Evolutionary conservation across 257 asterid genomes (phyloP).

Genomic region (Solanum pinnatisectum): DNA sequence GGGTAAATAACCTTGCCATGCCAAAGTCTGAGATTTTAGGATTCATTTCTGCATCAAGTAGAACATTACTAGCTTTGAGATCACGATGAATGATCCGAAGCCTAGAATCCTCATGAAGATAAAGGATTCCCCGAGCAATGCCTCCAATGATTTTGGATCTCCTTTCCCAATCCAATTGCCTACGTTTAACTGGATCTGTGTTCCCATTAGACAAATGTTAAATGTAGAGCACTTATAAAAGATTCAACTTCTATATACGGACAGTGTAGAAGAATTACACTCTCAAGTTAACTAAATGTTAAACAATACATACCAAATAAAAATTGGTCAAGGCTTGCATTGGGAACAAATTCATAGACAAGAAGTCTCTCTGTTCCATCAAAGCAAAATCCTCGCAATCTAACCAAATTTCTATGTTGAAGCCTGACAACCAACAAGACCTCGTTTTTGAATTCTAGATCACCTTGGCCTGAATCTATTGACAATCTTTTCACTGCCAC

Average conservation of each 20-base stretch:
- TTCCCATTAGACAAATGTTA: neutral
- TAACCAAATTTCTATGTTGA: neutral
- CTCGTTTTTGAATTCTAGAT: neutral
- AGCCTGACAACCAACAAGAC: neutral
- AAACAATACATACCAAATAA: slow-evolving; percentile 12
- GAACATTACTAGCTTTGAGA: neutral
- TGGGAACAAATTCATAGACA: slow-evolving; percentile 17
- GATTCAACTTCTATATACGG: neutral
- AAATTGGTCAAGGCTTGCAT: slow-evolving; percentile 15
- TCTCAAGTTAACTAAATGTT: neutral
- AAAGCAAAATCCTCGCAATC: neutral
- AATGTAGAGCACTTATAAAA: neutral
- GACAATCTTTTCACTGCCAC: neutral
- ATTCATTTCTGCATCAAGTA: neutral
- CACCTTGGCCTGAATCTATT: neutral
- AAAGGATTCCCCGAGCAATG: neutral
- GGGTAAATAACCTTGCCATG: neutral
- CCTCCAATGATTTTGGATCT: neutral
- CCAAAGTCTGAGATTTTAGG: neutral
- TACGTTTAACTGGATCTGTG: neutral
- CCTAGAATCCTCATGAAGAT: neutral
- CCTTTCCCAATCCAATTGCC: neutral
- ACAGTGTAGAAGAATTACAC: neutral
- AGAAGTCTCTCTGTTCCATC: neutral
- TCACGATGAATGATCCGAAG: neutral